These are phyloP conservation scores for Ascochyta viciae-villosae DNA, from an alignment of 2,329 filamentous ascomycete species.

Conservation along the genomic window DNA sequence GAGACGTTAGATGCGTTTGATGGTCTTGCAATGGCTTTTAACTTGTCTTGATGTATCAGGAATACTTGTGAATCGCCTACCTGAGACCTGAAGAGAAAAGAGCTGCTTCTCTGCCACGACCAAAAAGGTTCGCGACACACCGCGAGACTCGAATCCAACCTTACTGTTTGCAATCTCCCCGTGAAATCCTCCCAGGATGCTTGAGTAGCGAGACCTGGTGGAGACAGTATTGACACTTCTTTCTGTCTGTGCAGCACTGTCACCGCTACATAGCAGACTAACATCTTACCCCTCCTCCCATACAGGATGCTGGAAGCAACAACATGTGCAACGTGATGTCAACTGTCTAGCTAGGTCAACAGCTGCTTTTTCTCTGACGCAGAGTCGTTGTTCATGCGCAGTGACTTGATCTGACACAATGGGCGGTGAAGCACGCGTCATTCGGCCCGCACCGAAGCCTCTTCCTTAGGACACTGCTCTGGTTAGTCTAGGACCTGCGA, in stretches of 20 bases:
- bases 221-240: not conserved
- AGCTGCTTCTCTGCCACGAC: not conserved
- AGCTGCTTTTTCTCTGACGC: conserved; percentile 8
- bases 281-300: not conserved
- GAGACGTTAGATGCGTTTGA: too few relatives aligned
- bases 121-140: not conserved
- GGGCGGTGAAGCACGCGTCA: conserved; percentile 14
- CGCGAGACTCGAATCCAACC: not conserved
- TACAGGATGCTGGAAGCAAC: not conserved
- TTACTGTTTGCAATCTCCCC: too few relatives aligned
- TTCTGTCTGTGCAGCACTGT: conserved; percentile 1
- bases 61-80: not conserved
- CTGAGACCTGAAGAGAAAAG: not conserved
- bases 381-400: conserved; percentile 2
- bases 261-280: not conserved
- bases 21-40: too few relatives aligned
- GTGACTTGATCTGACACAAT: conserved; percentile 14
- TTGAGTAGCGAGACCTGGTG: not conserved
- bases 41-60: too few relatives aligned
- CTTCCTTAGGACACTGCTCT: conserved; percentile 4
- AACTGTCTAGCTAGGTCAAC: conserved; percentile 2
- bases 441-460: conserved; percentile 18
- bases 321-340: conserved; percentile 5
- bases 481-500: not conserved
- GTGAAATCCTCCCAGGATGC: not conserved